phyloP scores from a whole-genome alignment of 1,284 basidiomycete species.

The Trichosporon sp. region DNA sequence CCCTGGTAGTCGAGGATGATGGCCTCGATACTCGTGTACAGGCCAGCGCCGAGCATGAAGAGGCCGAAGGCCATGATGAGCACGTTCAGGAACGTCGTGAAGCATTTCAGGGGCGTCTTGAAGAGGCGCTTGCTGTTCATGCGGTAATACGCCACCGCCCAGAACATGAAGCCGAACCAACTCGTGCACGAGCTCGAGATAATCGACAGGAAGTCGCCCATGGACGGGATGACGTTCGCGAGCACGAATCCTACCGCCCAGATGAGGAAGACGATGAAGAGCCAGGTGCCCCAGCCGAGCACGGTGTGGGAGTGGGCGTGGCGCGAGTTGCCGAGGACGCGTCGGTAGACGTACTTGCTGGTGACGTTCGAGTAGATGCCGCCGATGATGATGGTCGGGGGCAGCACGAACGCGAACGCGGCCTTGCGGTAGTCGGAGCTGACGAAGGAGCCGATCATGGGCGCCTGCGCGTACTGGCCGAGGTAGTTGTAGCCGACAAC shows the following conservation, averaged over 20 bases:
- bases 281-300: conserved; percentile 60
- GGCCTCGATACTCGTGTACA: conserved; percentile 52
- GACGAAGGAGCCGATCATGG: conserved; percentile 44
- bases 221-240: conserved; percentile 53
- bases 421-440: conserved; percentile 55
- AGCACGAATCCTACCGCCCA: conserved; percentile 63
- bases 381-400: conserved; percentile 43
- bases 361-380: conserved; percentile 47
- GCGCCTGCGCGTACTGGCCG: conserved; percentile 45
- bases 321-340: conserved; percentile 37
- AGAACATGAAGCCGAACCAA: conserved; percentile 51
- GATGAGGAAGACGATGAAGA: conserved; percentile 55
- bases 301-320: conserved; percentile 58
- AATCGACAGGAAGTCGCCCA: conserved; percentile 52
- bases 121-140: conserved; percentile 46
- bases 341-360: conserved; percentile 44
- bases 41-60: conserved; percentile 53
- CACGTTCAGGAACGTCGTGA: conserved; percentile 43
- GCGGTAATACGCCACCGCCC: conserved; percentile 51
- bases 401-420: conserved; percentile 47
- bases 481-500: conserved; percentile 58
- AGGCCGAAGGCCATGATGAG: conserved; percentile 48
- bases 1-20: conserved; percentile 47
- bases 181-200: conserved; percentile 42
- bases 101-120: conserved; percentile 25